Conservation (phyloP, 139 green algal species). For the Pleodorina starrii region DNA sequence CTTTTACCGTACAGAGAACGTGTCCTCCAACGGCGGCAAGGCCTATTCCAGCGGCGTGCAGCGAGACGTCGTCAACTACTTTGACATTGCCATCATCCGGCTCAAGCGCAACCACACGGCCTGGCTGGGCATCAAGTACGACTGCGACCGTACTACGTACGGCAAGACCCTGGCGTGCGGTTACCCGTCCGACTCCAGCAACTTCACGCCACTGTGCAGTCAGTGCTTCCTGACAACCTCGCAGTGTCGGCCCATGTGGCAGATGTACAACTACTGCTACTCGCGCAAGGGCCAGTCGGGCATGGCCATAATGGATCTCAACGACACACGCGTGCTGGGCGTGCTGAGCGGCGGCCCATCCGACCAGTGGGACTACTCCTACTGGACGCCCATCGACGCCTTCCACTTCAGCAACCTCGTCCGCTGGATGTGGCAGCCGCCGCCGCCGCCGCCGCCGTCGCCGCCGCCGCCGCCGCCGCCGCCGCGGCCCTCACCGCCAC, state of each 20-base stretch:
- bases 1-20: too few species aligned
- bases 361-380: constrained; percentile 35
- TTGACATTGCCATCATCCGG: constrained; percentile 57
- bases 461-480: not conserved
- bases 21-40: too few species aligned
- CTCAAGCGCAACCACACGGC: constrained; percentile 18
- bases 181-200: constrained; percentile 1
- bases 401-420: constrained; percentile 48
- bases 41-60: not conserved
- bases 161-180: constrained; percentile 17
- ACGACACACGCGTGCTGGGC: constrained; percentile 52
- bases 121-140: constrained; percentile 52
- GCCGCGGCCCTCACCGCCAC: not conserved
- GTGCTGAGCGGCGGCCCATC: constrained; percentile 51
- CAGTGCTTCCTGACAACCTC: constrained; percentile 43
- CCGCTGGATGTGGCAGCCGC: not conserved
- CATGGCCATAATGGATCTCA: constrained; percentile 52
- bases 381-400: constrained; percentile 49
- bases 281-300: constrained; percentile 53
- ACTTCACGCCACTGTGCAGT: constrained; percentile 10
- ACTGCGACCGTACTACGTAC: constrained; percentile 43
- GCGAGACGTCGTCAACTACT: constrained; percentile 48
- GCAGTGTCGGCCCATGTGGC: constrained; percentile 34
- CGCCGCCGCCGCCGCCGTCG: not conserved
- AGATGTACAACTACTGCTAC: constrained; percentile 63